Conservation (phyloP, 768 basidiomycete species). For the Mycena floridula region DNA sequence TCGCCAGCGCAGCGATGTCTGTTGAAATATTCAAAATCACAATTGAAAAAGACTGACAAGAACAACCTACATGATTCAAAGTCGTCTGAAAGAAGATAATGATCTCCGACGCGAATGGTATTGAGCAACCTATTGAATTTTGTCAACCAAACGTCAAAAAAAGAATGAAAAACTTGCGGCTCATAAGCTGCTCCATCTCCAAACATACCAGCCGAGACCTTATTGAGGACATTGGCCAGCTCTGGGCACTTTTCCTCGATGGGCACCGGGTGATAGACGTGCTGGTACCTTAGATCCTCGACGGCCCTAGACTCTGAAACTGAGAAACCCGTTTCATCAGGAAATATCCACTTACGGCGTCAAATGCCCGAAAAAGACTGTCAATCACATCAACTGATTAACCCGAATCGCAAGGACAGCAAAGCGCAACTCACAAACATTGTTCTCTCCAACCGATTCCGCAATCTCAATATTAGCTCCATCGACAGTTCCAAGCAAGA, state of each 20-base stretch:
- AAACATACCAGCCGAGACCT: slow-evolving; percentile 73
- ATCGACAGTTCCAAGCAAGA: slow-evolving; percentile 84
- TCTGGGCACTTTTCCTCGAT: slow-evolving; percentile 81
- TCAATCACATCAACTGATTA: not conserved
- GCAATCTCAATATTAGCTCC: slow-evolving; percentile 97
- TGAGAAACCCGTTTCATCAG: no score
- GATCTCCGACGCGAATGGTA: slow-evolving; percentile 70
- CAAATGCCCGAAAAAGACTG: slow-evolving; percentile 88
- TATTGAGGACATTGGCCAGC: slow-evolving; percentile 72
- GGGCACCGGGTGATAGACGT: slow-evolving; percentile 75
- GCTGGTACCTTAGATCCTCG: slow-evolving; percentile 80
- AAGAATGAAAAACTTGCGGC: slow-evolving; percentile 47
- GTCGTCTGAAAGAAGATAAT: slow-evolving; percentile 85
- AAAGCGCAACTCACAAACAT: slow-evolving; percentile 66
- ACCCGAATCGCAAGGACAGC: not conserved
- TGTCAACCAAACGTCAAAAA: slow-evolving; percentile 15
- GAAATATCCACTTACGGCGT: slow-evolving; percentile 44
- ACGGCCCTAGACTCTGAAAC: slow-evolving; percentile 48
- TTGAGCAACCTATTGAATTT: slow-evolving; percentile 50
- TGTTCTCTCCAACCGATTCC: slow-evolving; percentile 88
- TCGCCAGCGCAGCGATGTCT: slow-evolving; percentile 77
- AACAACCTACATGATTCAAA: slow-evolving; percentile 77
- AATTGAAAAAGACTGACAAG: not conserved
- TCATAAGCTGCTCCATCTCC: slow-evolving; percentile 81
- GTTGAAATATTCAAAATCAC: slow-evolving; percentile 3